Base-by-base conservation (phyloP, 768 basidiomycete genomes). In the Trametes cinnabarina region DNA sequence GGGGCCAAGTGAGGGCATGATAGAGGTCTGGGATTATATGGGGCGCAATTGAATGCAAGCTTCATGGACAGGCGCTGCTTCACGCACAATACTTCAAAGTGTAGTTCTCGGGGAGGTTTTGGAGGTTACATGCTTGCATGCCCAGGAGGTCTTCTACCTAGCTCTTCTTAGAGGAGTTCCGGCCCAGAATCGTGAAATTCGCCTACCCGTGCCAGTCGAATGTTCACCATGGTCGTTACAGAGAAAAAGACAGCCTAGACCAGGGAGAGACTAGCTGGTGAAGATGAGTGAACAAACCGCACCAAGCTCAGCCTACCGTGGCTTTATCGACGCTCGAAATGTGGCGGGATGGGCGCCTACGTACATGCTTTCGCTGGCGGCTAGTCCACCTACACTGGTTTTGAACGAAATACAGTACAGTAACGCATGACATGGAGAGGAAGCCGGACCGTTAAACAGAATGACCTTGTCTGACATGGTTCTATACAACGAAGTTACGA, bases 51-150 rank as follows among this genome's bases (percentile, higher is more conserved):
- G 34, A 15, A 6, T 19, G 28, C n/a, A 46, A 44, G 3, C 12
- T 34, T 22, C 44, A 10, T 23, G 52, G 43, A 23, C 17, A 9
- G 14, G 14, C 20, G 3, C 19, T 4, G 17, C 42, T 47, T 47
- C 48, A 72, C 82, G 50, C 56, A 90, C 87, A 90, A 65, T 89
- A 88, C 60, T 86, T 84, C 79, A 92, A 86, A 12, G 83, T 84
- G 67, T 94, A 94, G 74, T 94, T 93, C 73, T 96, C 94, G 0
- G 94, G 94, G 28, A 98, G 76, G 68, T 96, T 97, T 71, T 94
- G 87, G 60, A 96, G 77, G 72, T 98, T 98, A 68, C 90, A 87
- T 54, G 92, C 88, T 73, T 98, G 94, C 92, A 97, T 96, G 15
- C 89, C 92, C 64, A 86, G 76, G 63, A 96, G 81, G 73, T 97